Evolutionary conservation across 352 stramenopile genomes (phyloP).

Genomic region (Phytopythium mirpurense): DNA sequence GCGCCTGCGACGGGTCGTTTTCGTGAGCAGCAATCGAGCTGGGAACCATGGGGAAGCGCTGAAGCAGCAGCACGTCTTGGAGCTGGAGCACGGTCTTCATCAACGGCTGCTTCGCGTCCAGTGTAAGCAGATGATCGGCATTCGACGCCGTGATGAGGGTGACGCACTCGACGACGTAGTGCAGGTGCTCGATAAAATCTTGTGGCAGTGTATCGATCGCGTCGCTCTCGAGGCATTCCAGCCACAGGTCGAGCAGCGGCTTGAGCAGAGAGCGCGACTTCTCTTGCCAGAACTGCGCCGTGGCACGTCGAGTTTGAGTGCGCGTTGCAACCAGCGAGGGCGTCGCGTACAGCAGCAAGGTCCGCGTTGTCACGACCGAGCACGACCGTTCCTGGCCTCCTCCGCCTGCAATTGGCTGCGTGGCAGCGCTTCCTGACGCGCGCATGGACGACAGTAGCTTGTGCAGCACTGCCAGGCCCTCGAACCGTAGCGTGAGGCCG

Average conservation of each 20-base stretch:
- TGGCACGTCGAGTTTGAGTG: not conserved
- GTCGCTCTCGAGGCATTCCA: conserved; percentile 60
- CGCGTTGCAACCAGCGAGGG: conserved; percentile 20
- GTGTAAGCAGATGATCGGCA: not conserved
- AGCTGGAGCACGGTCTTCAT: conserved; percentile 26
- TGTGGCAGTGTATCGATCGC: conserved; percentile 47
- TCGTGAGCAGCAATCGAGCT: conserved; percentile 11
- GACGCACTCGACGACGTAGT: conserved; percentile 67
- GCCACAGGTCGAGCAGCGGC: conserved; percentile 66
- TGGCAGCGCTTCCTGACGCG: conserved; percentile 10
- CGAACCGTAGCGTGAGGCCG: conserved; percentile 50
- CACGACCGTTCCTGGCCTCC: conserved; percentile 9
- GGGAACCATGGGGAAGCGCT: conserved; percentile 58
- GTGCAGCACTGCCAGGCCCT: conserved; percentile 59
- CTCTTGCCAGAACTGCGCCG: conserved; percentile 49
- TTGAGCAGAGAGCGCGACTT: conserved; percentile 57
- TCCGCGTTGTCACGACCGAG: conserved; percentile 21
- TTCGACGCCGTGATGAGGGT: conserved; percentile 3
- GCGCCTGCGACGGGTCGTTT: conserved; percentile 5
- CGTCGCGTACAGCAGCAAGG: conserved; percentile 47
- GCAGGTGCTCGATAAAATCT: conserved; percentile 68
- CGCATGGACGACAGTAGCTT: conserved; percentile 48
- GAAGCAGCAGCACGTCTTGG: conserved; percentile 50
- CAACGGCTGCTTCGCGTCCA: conserved; percentile 6
- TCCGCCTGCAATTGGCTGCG: not conserved